A percentile compares a stretch with the other conserved stretches of the same genome.
Evolutionary conservation across 495 filamentous ascomycete species (phyloP).

Genomic region (Physcia stellaris): DNA sequence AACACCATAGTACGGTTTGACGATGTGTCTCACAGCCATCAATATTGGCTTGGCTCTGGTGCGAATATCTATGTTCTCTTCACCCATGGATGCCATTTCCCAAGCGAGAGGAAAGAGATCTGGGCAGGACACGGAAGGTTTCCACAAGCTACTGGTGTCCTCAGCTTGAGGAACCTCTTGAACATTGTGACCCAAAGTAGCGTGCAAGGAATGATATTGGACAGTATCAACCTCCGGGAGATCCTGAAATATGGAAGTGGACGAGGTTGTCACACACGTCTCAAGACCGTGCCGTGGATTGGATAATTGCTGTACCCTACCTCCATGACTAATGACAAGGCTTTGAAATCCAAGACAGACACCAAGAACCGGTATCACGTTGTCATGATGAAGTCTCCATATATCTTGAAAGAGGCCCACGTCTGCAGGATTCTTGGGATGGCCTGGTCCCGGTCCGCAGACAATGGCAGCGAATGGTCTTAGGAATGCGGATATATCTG

Average conservation of each 20-base stretch:
- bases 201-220: slow-evolving; percentile 79
- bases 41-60: slow-evolving; percentile 32
- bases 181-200: slow-evolving; percentile 29
- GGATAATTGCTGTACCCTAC: slow-evolving; percentile 43
- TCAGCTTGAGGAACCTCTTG: not conserved
- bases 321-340: slow-evolving; percentile 54
- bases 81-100: slow-evolving; percentile 23
- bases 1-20: slow-evolving; percentile 75
- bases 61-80: not conserved
- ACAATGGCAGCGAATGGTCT: slow-evolving; percentile 59
- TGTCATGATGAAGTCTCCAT: slow-evolving; percentile 48
- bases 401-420: slow-evolving; percentile 67
- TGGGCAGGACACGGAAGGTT: too few relatives aligned
- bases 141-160: too few relatives aligned
- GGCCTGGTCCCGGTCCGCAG: slow-evolving; percentile 67
- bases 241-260: slow-evolving; percentile 37
- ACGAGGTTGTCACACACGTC: slow-evolving; percentile 40
- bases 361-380: slow-evolving; percentile 63
- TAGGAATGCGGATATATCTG: slow-evolving; percentile 33
- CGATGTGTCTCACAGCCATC: slow-evolving; percentile 59
- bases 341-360: slow-evolving; percentile 92
- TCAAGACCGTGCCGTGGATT: slow-evolving; percentile 75
- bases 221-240: slow-evolving; percentile 53
- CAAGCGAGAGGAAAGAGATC: slow-evolving; percentile 53
- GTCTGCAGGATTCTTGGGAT: slow-evolving; percentile 51